A percentile compares a stretch with the other conserved stretches of the same genome.
phyloP scores from a whole-genome alignment of 805 yeast species.

The Nakazawaea populi region DNA sequence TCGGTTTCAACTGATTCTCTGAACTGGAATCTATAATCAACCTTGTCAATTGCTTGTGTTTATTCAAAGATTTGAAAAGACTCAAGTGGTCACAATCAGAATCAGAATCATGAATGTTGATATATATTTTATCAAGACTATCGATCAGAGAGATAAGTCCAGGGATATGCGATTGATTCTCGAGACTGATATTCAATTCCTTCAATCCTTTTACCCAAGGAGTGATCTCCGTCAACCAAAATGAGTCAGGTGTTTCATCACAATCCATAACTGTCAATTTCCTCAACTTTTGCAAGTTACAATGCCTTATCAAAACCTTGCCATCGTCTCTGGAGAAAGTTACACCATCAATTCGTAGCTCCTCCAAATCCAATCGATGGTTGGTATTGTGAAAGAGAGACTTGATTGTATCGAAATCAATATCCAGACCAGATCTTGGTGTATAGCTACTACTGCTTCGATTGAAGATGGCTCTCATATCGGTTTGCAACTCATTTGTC shows the following conservation, averaged over 20 bases:
- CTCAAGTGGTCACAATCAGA: background rate
- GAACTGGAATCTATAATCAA: conserved; percentile 17
- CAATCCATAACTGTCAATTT: conserved; percentile 15
- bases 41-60: conserved; percentile 12
- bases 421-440: background rate
- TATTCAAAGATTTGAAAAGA: conserved; percentile 5
- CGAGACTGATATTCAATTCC: conserved; percentile 16
- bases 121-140: conserved; percentile 13
- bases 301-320: conserved; percentile 4
- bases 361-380: conserved; percentile 11
- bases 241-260: conserved; percentile 11
- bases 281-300: conserved; percentile 14
- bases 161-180: conserved; percentile 16
- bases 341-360: conserved; percentile 15
- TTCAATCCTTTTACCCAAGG: conserved; percentile 12
- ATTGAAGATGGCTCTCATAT: conserved; percentile 10
- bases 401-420: conserved; percentile 3
- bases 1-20: conserved; percentile 4
- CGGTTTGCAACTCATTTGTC: conserved; percentile 12
- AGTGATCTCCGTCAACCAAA: conserved; percentile 9
- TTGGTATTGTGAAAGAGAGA: background rate
- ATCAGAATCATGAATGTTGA: conserved; percentile 11
- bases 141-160: conserved; percentile 12
- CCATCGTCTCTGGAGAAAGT: conserved; percentile 13
- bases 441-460: conserved; percentile 1